phyloP scores from a whole-genome alignment of 2,329 filamentous ascomycete species.

The Myriosclerotinia duriaeana region DNA sequence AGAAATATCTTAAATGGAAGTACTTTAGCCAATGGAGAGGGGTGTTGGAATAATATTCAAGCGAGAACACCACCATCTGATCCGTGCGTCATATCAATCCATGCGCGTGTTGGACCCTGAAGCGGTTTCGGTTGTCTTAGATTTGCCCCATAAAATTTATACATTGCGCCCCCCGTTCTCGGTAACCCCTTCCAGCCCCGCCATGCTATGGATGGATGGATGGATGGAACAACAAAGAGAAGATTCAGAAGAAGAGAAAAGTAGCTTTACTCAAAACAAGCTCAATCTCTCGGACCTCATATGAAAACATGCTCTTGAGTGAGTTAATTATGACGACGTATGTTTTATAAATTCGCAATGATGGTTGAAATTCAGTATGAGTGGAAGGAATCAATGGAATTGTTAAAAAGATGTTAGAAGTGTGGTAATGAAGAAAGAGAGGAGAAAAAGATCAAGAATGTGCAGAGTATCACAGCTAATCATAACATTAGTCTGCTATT shows the following conservation, averaged over 20 bases:
- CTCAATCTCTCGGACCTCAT: neutral
- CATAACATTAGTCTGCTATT: neutral
- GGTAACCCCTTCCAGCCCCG: conserved; percentile 1
- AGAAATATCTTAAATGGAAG: neutral
- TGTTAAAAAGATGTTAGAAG: neutral
- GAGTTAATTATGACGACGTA: neutral
- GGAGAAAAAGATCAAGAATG: neutral
- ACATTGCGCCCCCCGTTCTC: neutral
- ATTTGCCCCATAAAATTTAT: conserved; percentile 1
- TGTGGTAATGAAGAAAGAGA: neutral
- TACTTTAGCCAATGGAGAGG: neutral
- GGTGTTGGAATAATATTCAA: neutral
- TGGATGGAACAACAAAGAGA: neutral
- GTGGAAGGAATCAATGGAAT: neutral
- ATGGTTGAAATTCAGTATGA: neutral
- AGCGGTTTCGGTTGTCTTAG: conserved; percentile 15
- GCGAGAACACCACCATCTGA: neutral
- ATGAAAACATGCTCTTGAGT: conserved; percentile 3
- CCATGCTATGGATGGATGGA: conserved; percentile 5
- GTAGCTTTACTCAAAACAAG: conserved; percentile 8
- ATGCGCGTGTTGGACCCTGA: neutral
- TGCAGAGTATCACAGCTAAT: neutral
- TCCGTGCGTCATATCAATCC: conserved; percentile 5
- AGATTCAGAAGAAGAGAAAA: neutral
- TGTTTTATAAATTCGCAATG: neutral